A percentile compares a stretch with the other conserved stretches of the same genome.
Conservation (phyloP, 1,139 yeast species). For the Nadsonia starkeyi-henricii region DNA sequence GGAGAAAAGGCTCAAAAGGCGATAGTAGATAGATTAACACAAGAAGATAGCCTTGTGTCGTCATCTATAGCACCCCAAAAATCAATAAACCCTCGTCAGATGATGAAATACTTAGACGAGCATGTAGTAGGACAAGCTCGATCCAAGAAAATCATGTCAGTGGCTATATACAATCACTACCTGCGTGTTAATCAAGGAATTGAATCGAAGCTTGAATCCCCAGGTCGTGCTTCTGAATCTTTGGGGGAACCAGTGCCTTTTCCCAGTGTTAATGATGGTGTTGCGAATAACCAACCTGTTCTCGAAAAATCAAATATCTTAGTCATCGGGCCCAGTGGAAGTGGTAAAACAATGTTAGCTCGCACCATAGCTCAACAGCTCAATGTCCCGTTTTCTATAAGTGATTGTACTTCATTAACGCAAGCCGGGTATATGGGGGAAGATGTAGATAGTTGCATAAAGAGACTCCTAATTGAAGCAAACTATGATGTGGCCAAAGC, state of each 20-base stretch:
- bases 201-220: constrained; percentile 18
- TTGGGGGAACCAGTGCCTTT: no score
- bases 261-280: background rate
- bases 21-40: no score
- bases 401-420: constrained; percentile 42
- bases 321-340: constrained; percentile 42
- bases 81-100: constrained; percentile 23
- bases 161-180: constrained; percentile 43
- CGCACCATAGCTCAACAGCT: constrained; percentile 34
- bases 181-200: constrained; percentile 24
- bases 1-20: no score
- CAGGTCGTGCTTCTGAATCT: no score
- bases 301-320: constrained; percentile 38
- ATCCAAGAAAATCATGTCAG: constrained; percentile 39
- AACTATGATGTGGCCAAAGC: constrained; percentile 35
- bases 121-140: constrained; percentile 39
- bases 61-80: background rate
- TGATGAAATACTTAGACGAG: constrained; percentile 32
- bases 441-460: constrained; percentile 40
- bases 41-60: no score
- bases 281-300: constrained; percentile 20
- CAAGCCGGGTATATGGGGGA: constrained; percentile 50
- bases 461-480: constrained; percentile 33
- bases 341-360: constrained; percentile 41
- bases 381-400: constrained; percentile 39